phyloP scores from a whole-genome alignment of 169 alveolate genomes.

The Plasmodium vivax region DNA sequence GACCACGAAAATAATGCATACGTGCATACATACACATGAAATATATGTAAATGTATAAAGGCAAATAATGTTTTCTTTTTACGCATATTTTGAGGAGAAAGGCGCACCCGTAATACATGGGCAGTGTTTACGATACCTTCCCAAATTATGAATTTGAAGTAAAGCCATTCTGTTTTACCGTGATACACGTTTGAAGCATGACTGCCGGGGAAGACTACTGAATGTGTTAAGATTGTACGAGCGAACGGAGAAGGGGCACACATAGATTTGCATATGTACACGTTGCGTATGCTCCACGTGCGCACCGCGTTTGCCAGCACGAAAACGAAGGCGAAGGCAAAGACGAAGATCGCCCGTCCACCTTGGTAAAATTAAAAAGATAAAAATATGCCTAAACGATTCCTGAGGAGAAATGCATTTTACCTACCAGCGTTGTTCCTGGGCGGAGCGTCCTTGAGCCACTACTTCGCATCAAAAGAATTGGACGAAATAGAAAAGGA shows the following conservation, averaged over 20 bases:
- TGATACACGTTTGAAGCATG: neutral
- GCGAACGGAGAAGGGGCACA: neutral
- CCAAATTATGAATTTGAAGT: slow-evolving; percentile 9
- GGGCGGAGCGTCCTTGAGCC: slow-evolving; percentile 76
- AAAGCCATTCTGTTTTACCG: neutral
- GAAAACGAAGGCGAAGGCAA: neutral
- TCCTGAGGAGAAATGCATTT: slow-evolving; percentile 56
- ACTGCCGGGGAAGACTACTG: neutral
- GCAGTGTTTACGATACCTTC: slow-evolving; percentile 6
- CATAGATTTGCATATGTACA: neutral
- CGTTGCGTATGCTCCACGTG: neutral
- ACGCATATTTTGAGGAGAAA: neutral
- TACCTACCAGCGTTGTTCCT: slow-evolving; percentile 71
- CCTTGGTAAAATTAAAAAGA: slow-evolving; percentile 12
- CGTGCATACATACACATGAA: neutral
- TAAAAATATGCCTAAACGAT: slow-evolving; percentile 41
- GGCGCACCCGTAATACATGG: neutral
- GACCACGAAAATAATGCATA: neutral
- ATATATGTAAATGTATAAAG: neutral
- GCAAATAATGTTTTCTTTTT: slow-evolving; percentile 1
- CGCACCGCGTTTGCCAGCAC: neutral
- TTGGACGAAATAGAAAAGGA: slow-evolving; percentile 75
- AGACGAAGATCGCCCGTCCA: neutral
- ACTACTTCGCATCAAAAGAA: slow-evolving; percentile 71
- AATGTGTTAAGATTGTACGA: neutral